Percentiles rank a stretch among this genome's conserved stretches.
These are phyloP conservation scores for Myxozyma sirexii DNA, from an alignment of 805 yeast genomes.

Conservation along the genomic window DNA sequence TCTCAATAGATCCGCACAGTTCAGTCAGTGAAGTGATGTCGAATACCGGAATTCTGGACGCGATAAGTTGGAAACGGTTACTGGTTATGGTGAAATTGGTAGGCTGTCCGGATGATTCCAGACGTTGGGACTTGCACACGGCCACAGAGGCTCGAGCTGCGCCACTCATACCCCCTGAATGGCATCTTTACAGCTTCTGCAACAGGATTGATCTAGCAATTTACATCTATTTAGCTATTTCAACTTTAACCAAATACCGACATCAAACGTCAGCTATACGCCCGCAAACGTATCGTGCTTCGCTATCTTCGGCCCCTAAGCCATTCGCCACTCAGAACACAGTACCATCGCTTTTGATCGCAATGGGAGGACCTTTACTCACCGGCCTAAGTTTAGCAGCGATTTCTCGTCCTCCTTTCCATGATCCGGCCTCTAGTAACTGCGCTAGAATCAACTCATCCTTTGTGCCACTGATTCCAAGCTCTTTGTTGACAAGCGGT, in stretches of 20 bases:
- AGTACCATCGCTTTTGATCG: conserved; percentile 64
- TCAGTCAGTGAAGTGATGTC: not conserved
- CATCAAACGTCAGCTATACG: no score
- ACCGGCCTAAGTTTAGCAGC: conserved; percentile 55
- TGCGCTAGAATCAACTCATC: conserved; percentile 55
- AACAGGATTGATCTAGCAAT: no score
- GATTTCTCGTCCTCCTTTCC: conserved; percentile 62
- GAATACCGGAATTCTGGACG: no score
- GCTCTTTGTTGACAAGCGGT: conserved; percentile 53
- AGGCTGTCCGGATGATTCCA: not conserved
- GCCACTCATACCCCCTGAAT: not conserved
- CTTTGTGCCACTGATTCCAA: conserved; percentile 41
- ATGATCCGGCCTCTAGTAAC: conserved; percentile 66
- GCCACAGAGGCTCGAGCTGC: not conserved
- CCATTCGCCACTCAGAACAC: conserved; percentile 57
- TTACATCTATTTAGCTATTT: no score
- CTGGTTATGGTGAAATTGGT: not conserved
- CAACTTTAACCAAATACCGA: no score
- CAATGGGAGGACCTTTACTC: conserved; percentile 65
- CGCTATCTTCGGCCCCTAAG: no score
- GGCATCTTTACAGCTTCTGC: not conserved
- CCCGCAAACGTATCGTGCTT: no score
- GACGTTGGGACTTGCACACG: not conserved
- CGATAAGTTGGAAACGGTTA: not conserved
- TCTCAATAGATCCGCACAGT: not conserved